Percentiles rank a stretch among this genome's conserved stretches.
These are phyloP conservation scores for Boechera retrofracta DNA, from an alignment of 345 rosid species.

Conservation along the genomic window DNA sequence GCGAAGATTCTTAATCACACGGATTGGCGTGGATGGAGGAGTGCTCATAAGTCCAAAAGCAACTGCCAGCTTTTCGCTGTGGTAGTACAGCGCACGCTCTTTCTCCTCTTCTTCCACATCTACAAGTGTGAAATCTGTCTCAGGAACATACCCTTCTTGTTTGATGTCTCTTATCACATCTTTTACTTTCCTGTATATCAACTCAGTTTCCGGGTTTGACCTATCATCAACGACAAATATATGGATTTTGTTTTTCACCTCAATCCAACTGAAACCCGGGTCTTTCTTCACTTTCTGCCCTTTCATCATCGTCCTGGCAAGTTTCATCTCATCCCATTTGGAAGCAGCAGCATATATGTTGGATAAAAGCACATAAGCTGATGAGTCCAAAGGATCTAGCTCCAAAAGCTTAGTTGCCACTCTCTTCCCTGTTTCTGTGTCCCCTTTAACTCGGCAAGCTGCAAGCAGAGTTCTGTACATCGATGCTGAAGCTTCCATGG, in stretches of 20 bases:
- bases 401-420: conserved; percentile 55
- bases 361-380: conserved; percentile 62
- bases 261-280: conserved; percentile 74
- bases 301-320: conserved; percentile 53
- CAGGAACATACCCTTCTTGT: conserved; percentile 61
- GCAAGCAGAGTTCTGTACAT: conserved; percentile 62
- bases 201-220: conserved; percentile 51
- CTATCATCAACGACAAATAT: conserved; percentile 59
- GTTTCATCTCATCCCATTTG: conserved; percentile 55
- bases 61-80: conserved; percentile 62
- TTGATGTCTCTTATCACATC: conserved; percentile 53
- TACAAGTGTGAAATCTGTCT: conserved; percentile 54
- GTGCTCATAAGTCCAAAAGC: conserved; percentile 56
- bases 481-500: conserved; percentile 61
- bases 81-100: conserved; percentile 49
- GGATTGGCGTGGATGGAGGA: conserved; percentile 47
- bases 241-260: conserved; percentile 56
- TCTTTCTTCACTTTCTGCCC: conserved; percentile 59
- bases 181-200: conserved; percentile 49
- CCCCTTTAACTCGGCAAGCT: conserved; percentile 62
- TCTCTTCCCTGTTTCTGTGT: conserved; percentile 55
- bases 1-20: conserved; percentile 57
- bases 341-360: conserved; percentile 62
- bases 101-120: conserved; percentile 67
- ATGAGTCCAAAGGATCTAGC: conserved; percentile 60